These are phyloP conservation scores for Aleurites moluccanus DNA, from an alignment of 441 rosid genomes.

Conservation along the genomic window DNA sequence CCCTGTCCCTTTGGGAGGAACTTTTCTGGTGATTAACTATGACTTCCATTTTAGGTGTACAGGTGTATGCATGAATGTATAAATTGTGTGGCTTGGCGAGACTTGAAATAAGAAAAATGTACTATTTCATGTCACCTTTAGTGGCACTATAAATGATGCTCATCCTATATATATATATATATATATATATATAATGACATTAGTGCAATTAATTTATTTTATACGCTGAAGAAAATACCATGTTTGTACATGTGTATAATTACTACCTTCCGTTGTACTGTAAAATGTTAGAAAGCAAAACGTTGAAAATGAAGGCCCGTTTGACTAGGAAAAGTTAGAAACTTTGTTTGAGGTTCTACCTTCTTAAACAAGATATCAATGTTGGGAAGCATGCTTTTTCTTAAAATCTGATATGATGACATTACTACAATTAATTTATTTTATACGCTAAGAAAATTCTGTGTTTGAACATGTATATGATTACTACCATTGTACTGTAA, in stretches of 20 bases:
- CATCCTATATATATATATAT: too few species aligned
- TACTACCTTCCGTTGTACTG: background rate
- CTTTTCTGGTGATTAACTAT: background rate
- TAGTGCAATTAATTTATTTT: background rate
- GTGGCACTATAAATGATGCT: background rate
- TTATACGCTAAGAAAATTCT: too few species aligned
- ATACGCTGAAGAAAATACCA: too few species aligned
- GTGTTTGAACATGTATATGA: too few species aligned
- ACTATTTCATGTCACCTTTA: background rate
- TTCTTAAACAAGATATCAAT: background rate
- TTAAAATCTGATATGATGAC: background rate
- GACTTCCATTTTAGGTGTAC: background rate
- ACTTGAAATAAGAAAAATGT: background rate
- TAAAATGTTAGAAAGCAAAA: background rate
- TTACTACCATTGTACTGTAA: background rate
- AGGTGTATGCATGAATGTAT: background rate
- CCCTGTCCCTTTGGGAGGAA: background rate
- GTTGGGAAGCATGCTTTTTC: background rate
- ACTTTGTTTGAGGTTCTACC: background rate
- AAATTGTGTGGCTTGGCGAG: background rate
- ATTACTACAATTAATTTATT: background rate
- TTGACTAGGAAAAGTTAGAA: background rate
- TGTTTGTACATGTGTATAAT: too few species aligned
- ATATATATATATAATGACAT: too few species aligned
- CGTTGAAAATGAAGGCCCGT: background rate